Conservation (phyloP, 192 early-diverging fungal species). For the Helicostylum pulchrum region DNA sequence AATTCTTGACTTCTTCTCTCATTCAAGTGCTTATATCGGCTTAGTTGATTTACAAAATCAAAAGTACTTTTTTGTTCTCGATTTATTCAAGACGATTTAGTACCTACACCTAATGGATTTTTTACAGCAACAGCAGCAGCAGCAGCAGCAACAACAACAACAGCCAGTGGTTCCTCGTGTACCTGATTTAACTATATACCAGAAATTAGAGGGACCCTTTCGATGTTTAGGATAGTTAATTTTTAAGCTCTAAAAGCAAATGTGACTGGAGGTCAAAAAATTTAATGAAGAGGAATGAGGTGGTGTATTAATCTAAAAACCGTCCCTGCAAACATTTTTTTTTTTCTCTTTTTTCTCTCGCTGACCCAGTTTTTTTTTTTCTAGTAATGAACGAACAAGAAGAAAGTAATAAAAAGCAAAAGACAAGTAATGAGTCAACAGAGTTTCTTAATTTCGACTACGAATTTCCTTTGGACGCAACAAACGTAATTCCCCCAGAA, state of each 20-base stretch:
- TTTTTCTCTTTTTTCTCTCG: background rate
- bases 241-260: too few relatives aligned
- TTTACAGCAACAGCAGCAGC: too few relatives aligned
- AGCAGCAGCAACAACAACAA: background rate
- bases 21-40: constrained; percentile 2
- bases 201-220: constrained; percentile 52
- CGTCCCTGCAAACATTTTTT: too few relatives aligned
- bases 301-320: too few relatives aligned
- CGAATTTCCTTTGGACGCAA: background rate
- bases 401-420: background rate
- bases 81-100: background rate
- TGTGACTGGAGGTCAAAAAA: too few relatives aligned
- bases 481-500: background rate
- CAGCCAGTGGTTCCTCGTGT: constrained; percentile 1
- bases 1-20: background rate
- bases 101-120: too few relatives aligned
- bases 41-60: constrained; percentile 8
- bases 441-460: constrained; percentile 18
- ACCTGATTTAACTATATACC: constrained; percentile 31
- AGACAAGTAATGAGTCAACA: background rate
- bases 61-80: constrained; percentile 17
- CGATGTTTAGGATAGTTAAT: constrained; percentile 57
- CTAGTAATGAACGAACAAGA: background rate
- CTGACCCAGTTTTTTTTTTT: constrained; percentile 1
- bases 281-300: too few relatives aligned